Conservation (phyloP, 2,329 filamentous ascomycete genomes). For the Penicillium sclerotiorum region DNA sequence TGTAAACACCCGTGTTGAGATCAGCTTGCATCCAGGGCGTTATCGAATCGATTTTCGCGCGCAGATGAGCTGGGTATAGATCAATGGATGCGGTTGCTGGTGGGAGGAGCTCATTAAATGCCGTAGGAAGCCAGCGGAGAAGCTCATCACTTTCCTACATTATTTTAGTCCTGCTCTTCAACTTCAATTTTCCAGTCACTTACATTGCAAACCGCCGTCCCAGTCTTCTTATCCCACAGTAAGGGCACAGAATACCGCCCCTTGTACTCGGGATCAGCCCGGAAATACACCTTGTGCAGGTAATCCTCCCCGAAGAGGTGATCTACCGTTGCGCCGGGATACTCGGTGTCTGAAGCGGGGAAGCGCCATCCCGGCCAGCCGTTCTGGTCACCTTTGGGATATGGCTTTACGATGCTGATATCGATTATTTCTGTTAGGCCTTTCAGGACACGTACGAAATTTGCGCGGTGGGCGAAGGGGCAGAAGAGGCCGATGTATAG, state of each 20-base stretch:
- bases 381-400: constrained; percentile 65
- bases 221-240: constrained; percentile 63
- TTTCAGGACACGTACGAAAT: constrained; percentile 61
- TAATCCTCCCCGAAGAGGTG: constrained; percentile 61
- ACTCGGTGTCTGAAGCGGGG: constrained; percentile 54
- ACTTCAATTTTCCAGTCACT: background rate
- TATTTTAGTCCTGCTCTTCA: background rate
- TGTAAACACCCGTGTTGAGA: constrained; percentile 64
- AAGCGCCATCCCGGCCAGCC: constrained; percentile 69
- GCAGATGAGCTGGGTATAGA: constrained; percentile 57
- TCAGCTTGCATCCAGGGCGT: constrained; percentile 58
- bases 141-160: constrained; percentile 49
- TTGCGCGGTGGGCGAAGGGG: constrained; percentile 65
- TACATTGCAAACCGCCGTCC: constrained; percentile 62
- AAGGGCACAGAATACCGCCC: constrained; percentile 64
- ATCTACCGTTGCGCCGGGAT: constrained; percentile 63
- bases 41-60: constrained; percentile 55
- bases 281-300: constrained; percentile 66
- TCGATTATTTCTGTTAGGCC: constrained; percentile 58
- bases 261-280: constrained; percentile 61
- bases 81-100: constrained; percentile 46
- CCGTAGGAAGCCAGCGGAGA: constrained; percentile 59
- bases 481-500: constrained; percentile 64
- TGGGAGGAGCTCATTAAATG: constrained; percentile 56
- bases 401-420: constrained; percentile 63